These are phyloP conservation scores for Yamadazyma songkhlaensis DNA, from an alignment of 1,139 yeast genomes.

Conservation along the genomic window DNA sequence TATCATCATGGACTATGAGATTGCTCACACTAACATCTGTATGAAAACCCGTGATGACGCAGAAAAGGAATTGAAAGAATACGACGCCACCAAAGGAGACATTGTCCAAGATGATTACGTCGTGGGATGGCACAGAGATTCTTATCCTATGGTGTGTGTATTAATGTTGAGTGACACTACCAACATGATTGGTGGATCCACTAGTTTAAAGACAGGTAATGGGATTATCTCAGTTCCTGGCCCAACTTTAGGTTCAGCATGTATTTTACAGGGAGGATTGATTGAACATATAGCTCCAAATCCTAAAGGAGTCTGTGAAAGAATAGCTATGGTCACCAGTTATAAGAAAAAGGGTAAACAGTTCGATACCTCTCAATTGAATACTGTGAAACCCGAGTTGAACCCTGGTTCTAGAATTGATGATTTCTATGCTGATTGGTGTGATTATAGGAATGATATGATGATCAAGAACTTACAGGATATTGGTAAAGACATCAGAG, in stretches of 20 bases:
- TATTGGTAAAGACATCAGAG: slow-evolving; percentile 19
- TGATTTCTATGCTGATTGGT: slow-evolving; percentile 37
- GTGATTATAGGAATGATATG: slow-evolving; percentile 37
- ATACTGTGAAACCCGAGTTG: slow-evolving; percentile 38
- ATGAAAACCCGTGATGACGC: slow-evolving; percentile 32
- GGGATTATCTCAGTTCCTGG: slow-evolving; percentile 44
- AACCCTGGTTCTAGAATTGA: slow-evolving; percentile 30
- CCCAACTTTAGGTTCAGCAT: slow-evolving; percentile 52
- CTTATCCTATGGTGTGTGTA: slow-evolving; percentile 61
- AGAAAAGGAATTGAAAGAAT: slow-evolving; percentile 12
- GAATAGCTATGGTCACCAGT: slow-evolving; percentile 50
- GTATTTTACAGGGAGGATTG: slow-evolving; percentile 53
- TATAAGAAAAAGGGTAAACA: slow-evolving; percentile 31
- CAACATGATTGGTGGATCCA: slow-evolving; percentile 59
- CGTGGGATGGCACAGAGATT: slow-evolving; percentile 59
- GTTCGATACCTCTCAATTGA: slow-evolving; percentile 27
- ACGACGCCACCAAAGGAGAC: slow-evolving; percentile 9
- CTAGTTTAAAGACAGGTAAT: slow-evolving; percentile 45
- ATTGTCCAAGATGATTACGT: slow-evolving; percentile 36
- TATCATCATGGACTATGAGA: slow-evolving; percentile 51
- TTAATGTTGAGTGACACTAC: slow-evolving; percentile 58
- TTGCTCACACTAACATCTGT: slow-evolving; percentile 48
- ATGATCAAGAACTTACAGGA: slow-evolving; percentile 32
- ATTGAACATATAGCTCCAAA: slow-evolving; percentile 55
- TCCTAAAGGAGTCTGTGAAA: slow-evolving; percentile 49